Conservation (phyloP, 345 rosid species). For the Arabis hirsuta region DNA sequence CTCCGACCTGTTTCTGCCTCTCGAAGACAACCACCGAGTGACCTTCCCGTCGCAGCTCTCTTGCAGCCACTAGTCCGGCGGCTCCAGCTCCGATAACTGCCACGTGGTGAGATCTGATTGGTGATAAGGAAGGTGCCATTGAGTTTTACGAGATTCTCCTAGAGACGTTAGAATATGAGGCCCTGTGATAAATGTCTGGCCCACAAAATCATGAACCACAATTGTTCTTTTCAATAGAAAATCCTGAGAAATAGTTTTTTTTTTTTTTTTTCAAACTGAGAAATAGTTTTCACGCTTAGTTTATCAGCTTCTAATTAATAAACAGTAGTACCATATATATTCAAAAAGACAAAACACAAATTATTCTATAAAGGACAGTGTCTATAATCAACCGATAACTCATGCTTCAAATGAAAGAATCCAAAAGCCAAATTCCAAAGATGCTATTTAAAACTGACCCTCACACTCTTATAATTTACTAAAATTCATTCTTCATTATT, state of each 20-base stretch:
- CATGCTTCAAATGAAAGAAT: too few relatives aligned
- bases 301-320: too few relatives aligned
- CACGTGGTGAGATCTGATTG: slow-evolving; percentile 58
- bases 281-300: too few relatives aligned
- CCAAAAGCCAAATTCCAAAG: too few relatives aligned
- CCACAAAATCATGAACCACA: slow-evolving; percentile 28
- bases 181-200: neutral
- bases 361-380: too few relatives aligned
- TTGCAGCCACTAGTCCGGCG: slow-evolving; percentile 74
- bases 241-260: neutral
- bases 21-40: slow-evolving; percentile 81
- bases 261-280: too few relatives aligned
- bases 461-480: neutral
- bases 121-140: slow-evolving; percentile 44
- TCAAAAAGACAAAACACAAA: too few relatives aligned
- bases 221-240: neutral
- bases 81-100: slow-evolving; percentile 91
- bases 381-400: too few relatives aligned
- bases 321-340: too few relatives aligned
- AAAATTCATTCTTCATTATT: neutral
- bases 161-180: slow-evolving; percentile 7
- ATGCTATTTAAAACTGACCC: neutral
- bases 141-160: slow-evolving; percentile 22
- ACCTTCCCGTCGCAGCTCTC: slow-evolving; percentile 82
- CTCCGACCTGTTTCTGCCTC: slow-evolving; percentile 65